Evolutionary conservation across 768 basidiomycete genomes (phyloP).

Genomic region (Galerina sulciceps): DNA sequence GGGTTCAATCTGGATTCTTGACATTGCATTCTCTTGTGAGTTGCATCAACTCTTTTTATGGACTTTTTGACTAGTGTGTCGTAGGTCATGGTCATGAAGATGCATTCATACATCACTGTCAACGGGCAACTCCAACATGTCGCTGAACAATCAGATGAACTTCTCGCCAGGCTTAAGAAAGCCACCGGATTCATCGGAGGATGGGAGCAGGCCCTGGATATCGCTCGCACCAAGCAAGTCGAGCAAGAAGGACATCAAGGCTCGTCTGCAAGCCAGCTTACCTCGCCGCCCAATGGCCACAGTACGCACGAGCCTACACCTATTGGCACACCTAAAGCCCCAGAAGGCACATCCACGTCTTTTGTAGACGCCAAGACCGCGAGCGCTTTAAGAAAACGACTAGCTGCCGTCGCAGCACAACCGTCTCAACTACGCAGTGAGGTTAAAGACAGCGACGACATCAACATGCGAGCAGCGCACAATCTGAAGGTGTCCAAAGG

Average conservation of each 20-base stretch:
- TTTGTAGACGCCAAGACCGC: slow-evolving; percentile 59
- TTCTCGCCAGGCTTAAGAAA: slow-evolving; percentile 48
- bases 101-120: slow-evolving; percentile 91
- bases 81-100: slow-evolving; percentile 90
- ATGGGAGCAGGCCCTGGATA: slow-evolving; percentile 62
- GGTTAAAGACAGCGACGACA: neutral
- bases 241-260: slow-evolving; percentile 36
- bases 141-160: slow-evolving; percentile 46
- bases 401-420: slow-evolving; percentile 43
- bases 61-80: neutral
- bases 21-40: slow-evolving; percentile 83
- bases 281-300: slow-evolving; percentile 11
- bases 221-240: slow-evolving; percentile 50
- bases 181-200: slow-evolving; percentile 62
- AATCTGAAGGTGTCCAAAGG: slow-evolving; percentile 8
- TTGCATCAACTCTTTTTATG: neutral
- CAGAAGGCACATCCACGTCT: slow-evolving; percentile 51
- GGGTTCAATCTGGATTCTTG: slow-evolving; percentile 94
- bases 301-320: slow-evolving; percentile 35
- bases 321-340: slow-evolving; percentile 46
- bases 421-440: slow-evolving; percentile 12
- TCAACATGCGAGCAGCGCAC: slow-evolving; percentile 12
- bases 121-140: slow-evolving; percentile 81
- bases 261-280: slow-evolving; percentile 9
- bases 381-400: slow-evolving; percentile 59